These are phyloP conservation scores for Colletotrichum theobromicola DNA, from an alignment of 2,329 filamentous ascomycete genomes.

Conservation along the genomic window DNA sequence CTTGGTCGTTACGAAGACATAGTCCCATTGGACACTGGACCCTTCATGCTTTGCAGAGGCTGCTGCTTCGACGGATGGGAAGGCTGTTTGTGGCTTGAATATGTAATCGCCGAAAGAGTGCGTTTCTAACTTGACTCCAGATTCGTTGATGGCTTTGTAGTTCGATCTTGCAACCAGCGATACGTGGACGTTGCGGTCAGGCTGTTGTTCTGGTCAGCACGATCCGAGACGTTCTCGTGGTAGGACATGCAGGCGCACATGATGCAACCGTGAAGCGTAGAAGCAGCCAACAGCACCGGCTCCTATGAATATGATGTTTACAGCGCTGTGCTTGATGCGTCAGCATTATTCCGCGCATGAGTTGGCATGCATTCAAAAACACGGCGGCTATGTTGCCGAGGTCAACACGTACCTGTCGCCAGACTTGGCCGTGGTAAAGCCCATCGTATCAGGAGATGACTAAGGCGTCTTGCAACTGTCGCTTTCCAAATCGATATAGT, in stretches of 20 bases:
- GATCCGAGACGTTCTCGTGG: neutral
- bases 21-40: conserved; percentile 49
- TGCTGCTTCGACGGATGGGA: conserved; percentile 64
- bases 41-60: conserved; percentile 24
- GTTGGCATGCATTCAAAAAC: neutral
- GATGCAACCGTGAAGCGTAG: conserved; percentile 72
- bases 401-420: neutral
- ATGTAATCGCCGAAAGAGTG: conserved; percentile 71
- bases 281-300: conserved; percentile 76
- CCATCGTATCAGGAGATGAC: neutral
- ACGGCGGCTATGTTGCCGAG: neutral
- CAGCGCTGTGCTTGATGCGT: conserved; percentile 37
- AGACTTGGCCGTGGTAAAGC: neutral
- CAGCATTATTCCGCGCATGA: neutral
- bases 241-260: conserved; percentile 38
- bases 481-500: neutral
- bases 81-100: conserved; percentile 67
- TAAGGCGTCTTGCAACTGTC: neutral
- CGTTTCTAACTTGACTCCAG: conserved; percentile 69
- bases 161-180: conserved; percentile 79
- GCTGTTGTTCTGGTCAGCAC: conserved; percentile 37
- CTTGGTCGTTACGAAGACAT: conserved; percentile 74
- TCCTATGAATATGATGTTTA: conserved; percentile 70
- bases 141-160: conserved; percentile 64
- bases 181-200: conserved; percentile 57